A percentile compares a stretch with the other conserved stretches of the same genome.
These are phyloP conservation scores for Scorias spongiosa DNA, from an alignment of 2,329 filamentous ascomycete genomes.

Conservation along the genomic window DNA sequence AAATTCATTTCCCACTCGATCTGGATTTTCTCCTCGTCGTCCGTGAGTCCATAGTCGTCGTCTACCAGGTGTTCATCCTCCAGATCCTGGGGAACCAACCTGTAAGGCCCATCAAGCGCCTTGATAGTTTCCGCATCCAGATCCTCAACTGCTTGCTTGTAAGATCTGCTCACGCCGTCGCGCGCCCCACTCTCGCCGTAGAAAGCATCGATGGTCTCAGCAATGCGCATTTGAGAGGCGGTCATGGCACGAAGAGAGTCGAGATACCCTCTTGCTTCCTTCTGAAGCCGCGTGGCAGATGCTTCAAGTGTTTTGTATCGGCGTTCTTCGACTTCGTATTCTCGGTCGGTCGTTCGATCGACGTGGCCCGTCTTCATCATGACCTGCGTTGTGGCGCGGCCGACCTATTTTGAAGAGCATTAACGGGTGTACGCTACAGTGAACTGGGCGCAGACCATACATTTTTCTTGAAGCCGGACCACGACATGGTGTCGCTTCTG, in stretches of 20 bases:
- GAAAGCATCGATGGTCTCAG: slow-evolving; percentile 97
- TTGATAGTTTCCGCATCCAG: slow-evolving; percentile 97
- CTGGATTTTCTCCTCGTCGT: slow-evolving; percentile 9
- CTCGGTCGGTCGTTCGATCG: slow-evolving; percentile 94
- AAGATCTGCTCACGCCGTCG: slow-evolving; percentile 89
- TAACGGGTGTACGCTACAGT: slow-evolving; percentile 51
- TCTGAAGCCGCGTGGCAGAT: slow-evolving; percentile 79
- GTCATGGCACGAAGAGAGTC: slow-evolving; percentile 98
- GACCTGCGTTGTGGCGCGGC: slow-evolving; percentile 96
- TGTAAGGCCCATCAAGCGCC: slow-evolving; percentile 88
- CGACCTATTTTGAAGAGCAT: slow-evolving; percentile 59
- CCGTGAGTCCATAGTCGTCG: slow-evolving; percentile 4
- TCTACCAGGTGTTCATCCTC: slow-evolving; percentile 1
- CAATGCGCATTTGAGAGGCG: slow-evolving; percentile 96
- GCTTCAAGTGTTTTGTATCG: slow-evolving; percentile 97
- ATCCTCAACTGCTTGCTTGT: slow-evolving; percentile 97
- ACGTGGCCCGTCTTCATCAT: slow-evolving; percentile 99
- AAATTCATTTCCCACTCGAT: slow-evolving; percentile 17
- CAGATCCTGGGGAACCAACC: slow-evolving; percentile 32
- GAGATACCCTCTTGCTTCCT: slow-evolving; percentile 94
- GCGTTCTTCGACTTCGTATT: slow-evolving; percentile 87
- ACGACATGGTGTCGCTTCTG: slow-evolving; percentile 43
- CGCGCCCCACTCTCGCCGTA: slow-evolving; percentile 91
- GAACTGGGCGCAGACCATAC: slow-evolving; percentile 2
- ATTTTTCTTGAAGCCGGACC: slow-evolving; percentile 29